Evolutionary conservation across 257 asterid species (phyloP), one percentile per base, ranked within the genome.

Genomic region (Solanum rostratum): DNA sequence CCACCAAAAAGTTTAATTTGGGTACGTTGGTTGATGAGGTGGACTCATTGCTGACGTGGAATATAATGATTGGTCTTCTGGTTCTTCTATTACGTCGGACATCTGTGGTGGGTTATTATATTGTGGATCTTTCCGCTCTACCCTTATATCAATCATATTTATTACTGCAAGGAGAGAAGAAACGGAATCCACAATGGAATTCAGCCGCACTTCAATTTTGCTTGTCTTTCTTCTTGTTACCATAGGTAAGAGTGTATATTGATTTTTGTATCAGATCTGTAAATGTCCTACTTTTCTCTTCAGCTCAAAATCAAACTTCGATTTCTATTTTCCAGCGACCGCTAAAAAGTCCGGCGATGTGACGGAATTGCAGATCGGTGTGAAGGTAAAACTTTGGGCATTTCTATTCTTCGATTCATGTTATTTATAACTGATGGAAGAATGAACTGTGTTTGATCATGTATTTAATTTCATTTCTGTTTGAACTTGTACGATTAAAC

Each of bases 311-410:
- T 5, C 6, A 3, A 30, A 7, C 54, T 84, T 46, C 59, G 52
- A 30, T 54, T 84, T 30, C 15, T 49, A 27, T 60, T 18, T 68
- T 63, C 78, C 84, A 94, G 98, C 90, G 71, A 88, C 91, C 87
- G 97, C 98, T 46, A 93, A 92, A 91, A 93, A 92, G 87, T 94
- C 98, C 14, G 93, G 86, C 78, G 98, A 97, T 89, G 98, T 97
- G n/a, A 91, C 91, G 54, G 97, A 94, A 85, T 91, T 97, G 85
- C 98, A 93, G 92, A 94, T 97, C 88, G 98, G 99, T 59, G 99
- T 97, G 88, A 97, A 93, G 97, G 99, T 97, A 87, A 69, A 41
- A 54, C 29, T 45, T 65, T 24, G 52, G 43, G 7, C 46, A 2
- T 13, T 57, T 86, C 41, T 71, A 18, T 39, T 78, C 70, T 6